A percentile compares a stretch with the other conserved stretches of the same genome.
Conservation (phyloP, 2,329 filamentous ascomycete species). For the Mollisiaceae sp. region DNA sequence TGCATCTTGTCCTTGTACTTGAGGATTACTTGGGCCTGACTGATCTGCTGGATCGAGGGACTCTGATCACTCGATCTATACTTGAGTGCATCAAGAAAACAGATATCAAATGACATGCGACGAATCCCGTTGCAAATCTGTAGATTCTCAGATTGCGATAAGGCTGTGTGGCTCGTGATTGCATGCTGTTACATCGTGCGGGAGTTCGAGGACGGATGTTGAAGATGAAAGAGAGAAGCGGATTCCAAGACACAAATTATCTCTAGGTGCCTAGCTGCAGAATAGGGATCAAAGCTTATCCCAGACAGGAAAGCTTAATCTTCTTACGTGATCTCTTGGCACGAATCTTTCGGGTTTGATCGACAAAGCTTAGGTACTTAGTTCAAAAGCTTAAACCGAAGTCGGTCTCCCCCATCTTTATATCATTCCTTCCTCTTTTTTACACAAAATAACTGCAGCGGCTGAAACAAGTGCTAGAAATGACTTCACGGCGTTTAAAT, state of each 20-base stretch:
- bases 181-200: neutral
- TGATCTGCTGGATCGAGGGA: neutral
- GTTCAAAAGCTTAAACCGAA: neutral
- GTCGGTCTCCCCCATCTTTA: neutral
- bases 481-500: neutral
- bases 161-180: neutral
- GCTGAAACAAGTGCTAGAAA: neutral
- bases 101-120: neutral
- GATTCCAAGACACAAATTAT: neutral
- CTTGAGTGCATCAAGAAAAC: neutral
- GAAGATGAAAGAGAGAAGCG: neutral
- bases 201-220: neutral
- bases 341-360: neutral
- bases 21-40: neutral
- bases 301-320: neutral
- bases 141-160: neutral
- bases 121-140: neutral
- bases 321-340: neutral
- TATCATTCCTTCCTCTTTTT: neutral
- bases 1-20: neutral
- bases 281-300: neutral
- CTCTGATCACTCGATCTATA: neutral
- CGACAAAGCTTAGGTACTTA: neutral
- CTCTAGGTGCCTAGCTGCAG: neutral
- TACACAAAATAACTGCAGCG: too few relatives aligned